phyloP scores from a whole-genome alignment of 2,329 filamentous ascomycete genomes.

The Colletotrichum sansevieriae region DNA sequence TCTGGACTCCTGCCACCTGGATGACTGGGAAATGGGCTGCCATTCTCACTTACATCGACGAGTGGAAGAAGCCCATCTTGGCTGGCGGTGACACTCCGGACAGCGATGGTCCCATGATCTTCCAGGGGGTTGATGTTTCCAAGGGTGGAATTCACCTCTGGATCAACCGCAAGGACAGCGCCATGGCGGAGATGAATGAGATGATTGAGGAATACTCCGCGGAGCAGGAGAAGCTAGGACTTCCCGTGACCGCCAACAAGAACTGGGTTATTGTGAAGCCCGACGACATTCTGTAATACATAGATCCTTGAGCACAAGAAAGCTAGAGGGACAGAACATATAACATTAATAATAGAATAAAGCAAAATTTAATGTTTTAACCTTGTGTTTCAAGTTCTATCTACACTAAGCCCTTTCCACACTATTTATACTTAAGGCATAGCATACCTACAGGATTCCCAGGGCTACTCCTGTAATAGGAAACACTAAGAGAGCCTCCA shows the following conservation, averaged over 20 bases:
- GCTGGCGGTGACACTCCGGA: constrained; percentile 58
- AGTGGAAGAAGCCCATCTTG: constrained; percentile 58
- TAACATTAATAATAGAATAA: background rate
- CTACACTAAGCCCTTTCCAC: too few relatives aligned
- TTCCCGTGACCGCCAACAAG: constrained; percentile 57
- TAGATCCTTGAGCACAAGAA: background rate
- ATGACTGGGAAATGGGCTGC: constrained; percentile 59
- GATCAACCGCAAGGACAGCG: constrained; percentile 55
- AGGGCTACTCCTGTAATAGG: too few relatives aligned
- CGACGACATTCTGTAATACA: constrained; percentile 51
- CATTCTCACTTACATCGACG: constrained; percentile 57
- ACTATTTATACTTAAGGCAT: too few relatives aligned
- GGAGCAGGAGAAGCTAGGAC: constrained; percentile 51
- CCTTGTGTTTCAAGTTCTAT: too few relatives aligned
- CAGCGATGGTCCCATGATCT: constrained; percentile 59
- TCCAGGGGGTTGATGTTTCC: constrained; percentile 58
- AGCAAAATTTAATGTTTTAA: background rate
- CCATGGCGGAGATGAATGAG: constrained; percentile 51
- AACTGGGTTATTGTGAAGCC: constrained; percentile 60
- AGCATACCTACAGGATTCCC: too few relatives aligned
- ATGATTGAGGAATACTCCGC: constrained; percentile 54
- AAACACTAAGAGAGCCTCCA: background rate
- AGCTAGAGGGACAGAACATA: background rate
- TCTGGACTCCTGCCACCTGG: constrained; percentile 60
- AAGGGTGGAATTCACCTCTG: constrained; percentile 58